Conservation (phyloP, 2,329 filamentous ascomycete species). For the Curvularia eragrostidis region DNA sequence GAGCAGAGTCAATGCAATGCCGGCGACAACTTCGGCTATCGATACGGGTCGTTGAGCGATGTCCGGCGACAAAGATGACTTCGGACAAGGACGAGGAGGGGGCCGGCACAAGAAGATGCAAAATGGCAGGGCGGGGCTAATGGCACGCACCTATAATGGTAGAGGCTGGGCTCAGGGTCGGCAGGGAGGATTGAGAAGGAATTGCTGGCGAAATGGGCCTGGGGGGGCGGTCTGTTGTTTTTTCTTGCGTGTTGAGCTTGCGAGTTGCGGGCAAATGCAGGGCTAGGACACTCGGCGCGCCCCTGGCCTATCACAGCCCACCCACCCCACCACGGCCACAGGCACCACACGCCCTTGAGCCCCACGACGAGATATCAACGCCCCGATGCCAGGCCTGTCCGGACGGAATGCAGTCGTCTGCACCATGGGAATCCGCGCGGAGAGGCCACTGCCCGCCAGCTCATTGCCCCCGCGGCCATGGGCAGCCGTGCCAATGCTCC, state of each 20-base stretch:
- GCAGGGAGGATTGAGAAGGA: constrained; percentile 18
- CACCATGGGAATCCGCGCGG: neutral
- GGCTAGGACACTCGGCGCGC: constrained; percentile 25
- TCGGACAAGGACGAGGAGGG: constrained; percentile 29
- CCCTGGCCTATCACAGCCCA: constrained; percentile 19
- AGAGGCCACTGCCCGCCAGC: neutral
- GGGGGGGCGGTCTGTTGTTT: constrained; percentile 48
- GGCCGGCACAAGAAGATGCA: constrained; percentile 27
- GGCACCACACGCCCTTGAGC: constrained; percentile 12
- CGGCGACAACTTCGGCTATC: constrained; percentile 26
- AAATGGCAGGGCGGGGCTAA: constrained; percentile 17
- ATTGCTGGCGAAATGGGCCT: constrained; percentile 24
- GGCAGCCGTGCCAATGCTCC: neutral
- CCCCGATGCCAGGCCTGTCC: constrained; percentile 3
- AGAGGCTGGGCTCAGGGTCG: constrained; percentile 25
- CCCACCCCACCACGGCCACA: constrained; percentile 21
- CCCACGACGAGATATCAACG: constrained; percentile 7
- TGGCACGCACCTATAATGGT: constrained; percentile 47
- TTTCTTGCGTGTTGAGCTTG: constrained; percentile 44
- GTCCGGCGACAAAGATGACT: constrained; percentile 25
- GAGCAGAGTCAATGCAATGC: constrained; percentile 16
- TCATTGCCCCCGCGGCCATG: neutral
- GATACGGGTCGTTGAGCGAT: constrained; percentile 26
- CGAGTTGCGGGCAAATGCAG: constrained; percentile 30
- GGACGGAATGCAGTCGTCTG: neutral